Evolutionary conservation across 129 eudicot genomes (phyloP).

Genomic region (Flaveria ramosissima): DNA sequence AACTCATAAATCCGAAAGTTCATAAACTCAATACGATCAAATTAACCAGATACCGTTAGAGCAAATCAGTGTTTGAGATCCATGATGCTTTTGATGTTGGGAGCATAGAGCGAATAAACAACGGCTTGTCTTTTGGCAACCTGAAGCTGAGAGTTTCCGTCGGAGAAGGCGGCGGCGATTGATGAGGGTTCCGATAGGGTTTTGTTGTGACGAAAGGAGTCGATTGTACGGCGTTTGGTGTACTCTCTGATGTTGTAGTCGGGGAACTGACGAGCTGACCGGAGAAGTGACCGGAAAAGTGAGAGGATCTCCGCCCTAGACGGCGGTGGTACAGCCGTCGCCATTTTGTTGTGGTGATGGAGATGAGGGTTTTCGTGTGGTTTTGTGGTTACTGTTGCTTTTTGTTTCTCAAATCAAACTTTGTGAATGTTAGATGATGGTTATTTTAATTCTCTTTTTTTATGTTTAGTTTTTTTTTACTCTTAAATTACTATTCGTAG

Average conservation of each 20-base stretch:
- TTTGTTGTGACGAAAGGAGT: conserved; percentile 58
- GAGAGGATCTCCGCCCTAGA: conserved; percentile 48
- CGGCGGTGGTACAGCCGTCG: conserved; percentile 40
- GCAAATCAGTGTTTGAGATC: conserved; percentile 38
- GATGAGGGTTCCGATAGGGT: conserved; percentile 49
- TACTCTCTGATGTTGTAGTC: conserved; percentile 81
- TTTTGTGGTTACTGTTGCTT: too few species aligned
- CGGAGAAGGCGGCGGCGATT: conserved; percentile 51
- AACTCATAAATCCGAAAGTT: not conserved
- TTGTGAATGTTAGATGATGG: too few species aligned
- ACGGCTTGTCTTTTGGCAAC: conserved; percentile 68
- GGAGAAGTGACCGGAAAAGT: conserved; percentile 60
- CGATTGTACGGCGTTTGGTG: conserved; percentile 61
- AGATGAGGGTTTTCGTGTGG: not conserved
- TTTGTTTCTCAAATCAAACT: too few species aligned
- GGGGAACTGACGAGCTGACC: conserved; percentile 52
- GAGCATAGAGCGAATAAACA: conserved; percentile 61
- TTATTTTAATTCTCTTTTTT: too few species aligned
- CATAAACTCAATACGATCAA: not conserved
- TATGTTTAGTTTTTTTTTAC: too few species aligned
- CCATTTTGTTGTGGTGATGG: not conserved
- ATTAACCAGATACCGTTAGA: not conserved
- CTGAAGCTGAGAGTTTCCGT: conserved; percentile 60
- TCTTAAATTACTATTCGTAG: too few species aligned
- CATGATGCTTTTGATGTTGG: conserved; percentile 60